Conservation (phyloP, 2,329 filamentous ascomycete species). For the Pestalotiopsis fici region DNA sequence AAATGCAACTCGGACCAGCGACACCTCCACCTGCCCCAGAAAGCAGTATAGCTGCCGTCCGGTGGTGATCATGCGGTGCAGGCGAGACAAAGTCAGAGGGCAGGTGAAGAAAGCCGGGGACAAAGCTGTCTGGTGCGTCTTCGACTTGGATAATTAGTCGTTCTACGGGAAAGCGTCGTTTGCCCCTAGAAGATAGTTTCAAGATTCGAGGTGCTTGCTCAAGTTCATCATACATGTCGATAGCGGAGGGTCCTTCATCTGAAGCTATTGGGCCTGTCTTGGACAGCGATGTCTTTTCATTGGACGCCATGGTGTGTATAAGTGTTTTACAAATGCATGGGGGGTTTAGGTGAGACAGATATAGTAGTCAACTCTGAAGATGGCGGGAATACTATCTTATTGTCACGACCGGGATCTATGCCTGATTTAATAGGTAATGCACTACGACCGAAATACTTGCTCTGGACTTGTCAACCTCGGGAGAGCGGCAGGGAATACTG, state of each 20-base stretch:
- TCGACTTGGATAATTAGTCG: neutral
- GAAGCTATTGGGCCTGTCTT: neutral
- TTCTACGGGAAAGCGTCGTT: neutral
- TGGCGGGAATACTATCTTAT: neutral
- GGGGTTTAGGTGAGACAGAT: neutral
- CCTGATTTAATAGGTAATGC: neutral
- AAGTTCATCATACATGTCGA: neutral
- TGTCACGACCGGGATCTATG: too few relatives aligned
- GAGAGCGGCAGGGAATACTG: neutral
- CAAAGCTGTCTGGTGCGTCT: slow-evolving; percentile 15
- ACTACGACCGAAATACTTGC: neutral
- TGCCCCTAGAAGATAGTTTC: neutral
- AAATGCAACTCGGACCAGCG: slow-evolving; percentile 39
- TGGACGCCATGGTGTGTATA: neutral
- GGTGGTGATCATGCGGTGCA: slow-evolving; percentile 26
- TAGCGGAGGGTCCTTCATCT: neutral
- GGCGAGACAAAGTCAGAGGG: slow-evolving; percentile 28
- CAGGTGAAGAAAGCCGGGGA: slow-evolving; percentile 31
- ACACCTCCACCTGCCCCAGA: slow-evolving; percentile 13
- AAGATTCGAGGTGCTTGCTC: neutral
- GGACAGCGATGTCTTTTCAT: neutral
- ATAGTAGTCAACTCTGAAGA: neutral
- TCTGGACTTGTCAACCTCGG: neutral
- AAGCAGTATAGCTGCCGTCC: neutral
- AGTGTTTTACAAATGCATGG: neutral